Conservation (phyloP, 2,329 filamentous ascomycete species). For the Fusarium sp. region DNA sequence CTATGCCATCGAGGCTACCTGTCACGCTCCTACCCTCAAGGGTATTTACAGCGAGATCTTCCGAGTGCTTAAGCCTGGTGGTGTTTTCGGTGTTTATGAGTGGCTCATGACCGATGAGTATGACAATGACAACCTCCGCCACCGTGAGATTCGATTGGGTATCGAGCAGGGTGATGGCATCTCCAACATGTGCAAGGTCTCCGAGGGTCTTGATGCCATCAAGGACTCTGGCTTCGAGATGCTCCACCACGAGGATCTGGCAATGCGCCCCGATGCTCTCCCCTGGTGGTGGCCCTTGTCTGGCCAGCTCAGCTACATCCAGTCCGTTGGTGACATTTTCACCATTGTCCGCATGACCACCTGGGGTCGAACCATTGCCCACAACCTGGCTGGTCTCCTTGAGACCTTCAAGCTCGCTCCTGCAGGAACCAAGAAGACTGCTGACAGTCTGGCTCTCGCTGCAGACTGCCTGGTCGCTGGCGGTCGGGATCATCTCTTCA, state of each 20-base stretch:
- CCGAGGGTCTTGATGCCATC: slow-evolving; percentile 85
- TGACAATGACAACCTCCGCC: slow-evolving; percentile 87
- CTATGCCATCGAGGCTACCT: slow-evolving; percentile 97
- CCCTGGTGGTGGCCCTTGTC: slow-evolving; percentile 97
- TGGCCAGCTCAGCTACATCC: slow-evolving; percentile 86
- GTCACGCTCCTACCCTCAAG: slow-evolving; percentile 90
- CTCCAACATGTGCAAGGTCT: slow-evolving; percentile 93
- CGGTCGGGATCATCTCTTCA: slow-evolving; percentile 91
- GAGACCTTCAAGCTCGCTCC: slow-evolving; percentile 84
- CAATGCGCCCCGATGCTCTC: slow-evolving; percentile 78
- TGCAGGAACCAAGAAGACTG: slow-evolving; percentile 91
- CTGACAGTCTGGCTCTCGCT: slow-evolving; percentile 84
- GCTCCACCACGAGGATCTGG: slow-evolving; percentile 87
- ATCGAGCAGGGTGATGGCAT: slow-evolving; percentile 98
- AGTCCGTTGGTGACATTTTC: slow-evolving; percentile 81
- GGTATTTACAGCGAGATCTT: slow-evolving; percentile 96
- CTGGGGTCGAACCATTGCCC: slow-evolving; percentile 79
- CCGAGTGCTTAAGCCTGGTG: slow-evolving; percentile 95
- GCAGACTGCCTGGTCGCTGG: slow-evolving; percentile 90
- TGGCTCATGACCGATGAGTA: slow-evolving; percentile 99
- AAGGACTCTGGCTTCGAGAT: slow-evolving; percentile 89
- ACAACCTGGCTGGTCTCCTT: slow-evolving; percentile 81
- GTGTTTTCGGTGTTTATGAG: slow-evolving; percentile 96
- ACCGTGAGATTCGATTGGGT: slow-evolving; percentile 90
- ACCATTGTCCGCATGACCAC: slow-evolving; percentile 92